phyloP scores from a whole-genome alignment of 495 filamentous ascomycete genomes.

The Penicillium parvum region DNA sequence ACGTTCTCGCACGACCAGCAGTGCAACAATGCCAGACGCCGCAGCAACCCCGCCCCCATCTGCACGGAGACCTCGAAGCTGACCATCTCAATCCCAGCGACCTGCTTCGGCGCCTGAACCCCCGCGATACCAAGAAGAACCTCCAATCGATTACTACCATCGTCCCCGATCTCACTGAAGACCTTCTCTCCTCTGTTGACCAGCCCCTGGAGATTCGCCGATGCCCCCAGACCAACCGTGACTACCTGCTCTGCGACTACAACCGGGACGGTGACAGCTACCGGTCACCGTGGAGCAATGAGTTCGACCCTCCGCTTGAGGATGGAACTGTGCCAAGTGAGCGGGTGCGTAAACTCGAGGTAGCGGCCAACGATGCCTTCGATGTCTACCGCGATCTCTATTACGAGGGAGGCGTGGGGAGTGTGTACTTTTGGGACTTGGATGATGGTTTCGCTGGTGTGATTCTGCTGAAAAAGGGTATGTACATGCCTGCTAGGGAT shows the following conservation, averaged over 20 bases:
- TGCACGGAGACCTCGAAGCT: conserved; percentile 20
- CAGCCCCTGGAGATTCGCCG: conserved; percentile 84
- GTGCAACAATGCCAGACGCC: conserved; percentile 13
- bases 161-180: conserved; percentile 89
- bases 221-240: conserved; percentile 82
- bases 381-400: conserved; percentile 97
- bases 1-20: conserved; percentile 1
- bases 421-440: conserved; percentile 97
- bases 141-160: conserved; percentile 79
- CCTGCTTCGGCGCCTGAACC: conserved; percentile 95
- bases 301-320: conserved; percentile 88
- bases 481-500: neutral
- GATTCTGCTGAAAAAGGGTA: conserved; percentile 91
- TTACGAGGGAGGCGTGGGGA: conserved; percentile 92
- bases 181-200: conserved; percentile 95
- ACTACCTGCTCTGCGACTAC: conserved; percentile 99
- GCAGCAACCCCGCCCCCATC: conserved; percentile 28
- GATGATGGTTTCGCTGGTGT: conserved; percentile 98
- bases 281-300: conserved; percentile 95
- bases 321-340: conserved; percentile 77
- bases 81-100: conserved; percentile 56
- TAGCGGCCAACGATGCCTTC: conserved; percentile 90
- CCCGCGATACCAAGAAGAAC: conserved; percentile 80
- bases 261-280: conserved; percentile 98
- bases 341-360: conserved; percentile 85